phyloP scores from a whole-genome alignment of 208 protist genomes.

The Blastocrithidia nonstop region DNA sequence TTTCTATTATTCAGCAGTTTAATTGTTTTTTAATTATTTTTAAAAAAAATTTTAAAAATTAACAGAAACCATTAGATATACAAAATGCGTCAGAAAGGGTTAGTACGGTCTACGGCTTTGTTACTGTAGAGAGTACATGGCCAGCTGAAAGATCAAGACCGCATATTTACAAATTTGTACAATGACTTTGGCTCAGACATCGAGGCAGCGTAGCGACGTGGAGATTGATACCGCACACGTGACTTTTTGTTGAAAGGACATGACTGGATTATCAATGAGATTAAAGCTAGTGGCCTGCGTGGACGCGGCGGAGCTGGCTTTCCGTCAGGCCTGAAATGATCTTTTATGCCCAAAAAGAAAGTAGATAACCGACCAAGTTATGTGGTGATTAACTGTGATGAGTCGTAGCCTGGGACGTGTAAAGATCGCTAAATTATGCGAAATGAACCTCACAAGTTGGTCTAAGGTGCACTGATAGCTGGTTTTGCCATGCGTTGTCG shows the following conservation, averaged over 20 bases:
- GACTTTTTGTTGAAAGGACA: constrained; percentile 92
- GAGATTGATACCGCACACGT: constrained; percentile 98
- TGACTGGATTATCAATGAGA: constrained; percentile 96
- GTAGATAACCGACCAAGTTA: constrained; percentile 90
- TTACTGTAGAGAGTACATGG: constrained; percentile 54
- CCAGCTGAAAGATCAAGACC: constrained; percentile 92
- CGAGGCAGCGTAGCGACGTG: constrained; percentile 86
- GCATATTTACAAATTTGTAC: constrained; percentile 98
- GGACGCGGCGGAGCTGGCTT: constrained; percentile 98
- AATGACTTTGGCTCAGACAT: constrained; percentile 89
- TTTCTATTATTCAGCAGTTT: background rate
- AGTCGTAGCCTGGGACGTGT: constrained; percentile 98
- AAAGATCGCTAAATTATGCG: constrained; percentile 99
- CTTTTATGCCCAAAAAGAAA: constrained; percentile 95
- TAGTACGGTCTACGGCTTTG: constrained; percentile 16
- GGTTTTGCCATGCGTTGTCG: constrained; percentile 94
- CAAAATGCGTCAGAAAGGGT: constrained; percentile 10
- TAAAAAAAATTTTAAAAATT: background rate
- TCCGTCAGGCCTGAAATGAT: constrained; percentile 97
- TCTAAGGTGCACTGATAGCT: constrained; percentile 96
- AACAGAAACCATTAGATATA: background rate
- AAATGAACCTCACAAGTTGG: constrained; percentile 98
- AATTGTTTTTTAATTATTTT: background rate
- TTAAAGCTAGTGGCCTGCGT: constrained; percentile 93
- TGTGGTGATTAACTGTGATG: constrained; percentile 98